Percentiles rank a stretch among this genome's conserved stretches.
phyloP scores from a whole-genome alignment of 78 protist genomes.

The Dictyostelium firmibasis region DNA sequence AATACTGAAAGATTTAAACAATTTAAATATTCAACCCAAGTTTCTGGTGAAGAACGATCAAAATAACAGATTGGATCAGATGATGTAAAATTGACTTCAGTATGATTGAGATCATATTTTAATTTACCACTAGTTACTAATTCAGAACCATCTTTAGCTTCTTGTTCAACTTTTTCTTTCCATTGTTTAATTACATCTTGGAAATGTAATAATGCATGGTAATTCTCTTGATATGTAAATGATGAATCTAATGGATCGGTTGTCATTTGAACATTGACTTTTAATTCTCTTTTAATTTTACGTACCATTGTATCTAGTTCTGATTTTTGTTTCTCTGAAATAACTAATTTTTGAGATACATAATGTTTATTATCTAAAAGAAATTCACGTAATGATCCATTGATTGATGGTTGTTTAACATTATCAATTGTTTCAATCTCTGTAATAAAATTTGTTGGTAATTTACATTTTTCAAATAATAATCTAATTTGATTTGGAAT shows the following conservation, averaged over 20 bases:
- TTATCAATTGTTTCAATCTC: constrained; percentile 56
- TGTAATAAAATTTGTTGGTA: constrained; percentile 42
- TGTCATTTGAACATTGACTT: neutral
- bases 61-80: constrained; percentile 27
- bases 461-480: constrained; percentile 33
- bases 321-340: neutral
- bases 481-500: constrained; percentile 45
- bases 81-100: constrained; percentile 39
- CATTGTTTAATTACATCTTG: neutral
- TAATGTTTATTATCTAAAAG: constrained; percentile 35
- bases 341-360: neutral
- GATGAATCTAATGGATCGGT: neutral
- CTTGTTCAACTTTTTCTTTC: neutral
- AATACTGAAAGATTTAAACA: neutral
- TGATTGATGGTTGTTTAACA: constrained; percentile 32
- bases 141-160: neutral
- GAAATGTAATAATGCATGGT: constrained; percentile 4
- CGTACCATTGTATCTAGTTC: constrained; percentile 13
- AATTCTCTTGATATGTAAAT: constrained; percentile 41
- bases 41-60: constrained; percentile 48
- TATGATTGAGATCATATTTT: constrained; percentile 2
- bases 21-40: constrained; percentile 22
- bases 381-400: constrained; percentile 39
- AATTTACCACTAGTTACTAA: neutral
- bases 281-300: constrained; percentile 21